phyloP scores from a whole-genome alignment of 352 stramenopile species.

The Phytopythium delawarense region DNA sequence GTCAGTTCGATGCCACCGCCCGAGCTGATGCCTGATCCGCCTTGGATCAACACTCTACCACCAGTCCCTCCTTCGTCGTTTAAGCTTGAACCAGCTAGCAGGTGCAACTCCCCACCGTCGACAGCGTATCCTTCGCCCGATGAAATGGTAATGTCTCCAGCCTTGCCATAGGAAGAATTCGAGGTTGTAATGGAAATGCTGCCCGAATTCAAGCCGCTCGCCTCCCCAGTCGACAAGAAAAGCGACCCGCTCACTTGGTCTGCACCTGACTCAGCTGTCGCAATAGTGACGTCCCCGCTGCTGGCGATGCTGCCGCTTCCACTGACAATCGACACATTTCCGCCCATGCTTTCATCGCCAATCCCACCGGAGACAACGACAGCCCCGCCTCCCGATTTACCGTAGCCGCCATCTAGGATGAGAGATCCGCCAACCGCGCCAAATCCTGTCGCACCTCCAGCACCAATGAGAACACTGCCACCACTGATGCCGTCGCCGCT shows the following conservation, averaged over 20 bases:
- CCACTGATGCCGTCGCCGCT: slow-evolving; percentile 13
- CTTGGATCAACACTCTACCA: slow-evolving; percentile 22
- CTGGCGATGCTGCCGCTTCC: slow-evolving; percentile 12
- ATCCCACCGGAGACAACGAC: slow-evolving; percentile 16
- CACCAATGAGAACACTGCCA: slow-evolving; percentile 17
- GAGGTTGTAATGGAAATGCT: slow-evolving; percentile 21
- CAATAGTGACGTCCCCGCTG: slow-evolving; percentile 26
- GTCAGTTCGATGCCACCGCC: slow-evolving; percentile 27
- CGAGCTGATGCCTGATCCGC: slow-evolving; percentile 19
- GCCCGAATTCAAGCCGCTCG: slow-evolving; percentile 17
- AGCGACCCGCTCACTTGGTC: slow-evolving; percentile 24
- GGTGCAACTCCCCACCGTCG: slow-evolving; percentile 20
- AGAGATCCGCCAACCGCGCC: slow-evolving; percentile 14
- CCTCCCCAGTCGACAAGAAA: slow-evolving; percentile 17
- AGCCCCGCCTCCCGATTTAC: slow-evolving; percentile 16
- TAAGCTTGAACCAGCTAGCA: slow-evolving; percentile 21
- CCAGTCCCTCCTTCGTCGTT: slow-evolving; percentile 26
- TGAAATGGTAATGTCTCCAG: slow-evolving; percentile 20
- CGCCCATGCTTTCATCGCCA: slow-evolving; percentile 15
- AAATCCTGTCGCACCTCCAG: slow-evolving; percentile 17
- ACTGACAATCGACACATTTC: slow-evolving; percentile 18
- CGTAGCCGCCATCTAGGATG: slow-evolving; percentile 18
- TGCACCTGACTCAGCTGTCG: slow-evolving; percentile 14
- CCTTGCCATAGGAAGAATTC: slow-evolving; percentile 11
- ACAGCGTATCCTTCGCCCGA: slow-evolving; percentile 15